Evolutionary conservation across 2,329 filamentous ascomycete genomes (phyloP), one percentile per base, ranked within the genome.

Genomic region (Aureobasidium sp.): DNA sequence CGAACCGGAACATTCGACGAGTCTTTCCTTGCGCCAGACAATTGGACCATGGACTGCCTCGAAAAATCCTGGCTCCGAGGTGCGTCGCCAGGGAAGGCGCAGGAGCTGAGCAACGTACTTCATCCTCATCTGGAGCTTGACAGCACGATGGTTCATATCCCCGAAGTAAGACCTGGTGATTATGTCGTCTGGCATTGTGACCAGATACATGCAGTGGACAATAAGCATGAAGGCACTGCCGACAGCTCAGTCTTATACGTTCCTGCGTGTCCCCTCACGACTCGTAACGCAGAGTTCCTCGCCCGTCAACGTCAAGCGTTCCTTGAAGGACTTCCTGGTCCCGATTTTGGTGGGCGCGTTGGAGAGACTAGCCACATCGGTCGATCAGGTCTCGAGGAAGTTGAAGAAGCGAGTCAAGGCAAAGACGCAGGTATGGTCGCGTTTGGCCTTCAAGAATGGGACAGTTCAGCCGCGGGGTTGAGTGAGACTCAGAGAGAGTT

Each of bases 161-260:
- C 89, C 0, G 74, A 75, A 8, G 86, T 91, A 8, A 77, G 78
- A 48, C 89, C 89, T 0, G 89, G 89, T 1, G 89, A 92, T 70
- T 91, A 86, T 68, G 86, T 95, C 1, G 78, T 84, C 67, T 82
- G 90, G 90, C 90, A 95, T 71, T 93, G 89, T 71, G 57, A 58
- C 17, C 47, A 53, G n/a, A 53, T 53, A 9, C 92, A 97, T 71
- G 85, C 90, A 0, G 92, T 97, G 0, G 92, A 97, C 75, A 86
- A 84, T 66, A 79, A 86, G 1, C 92, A 97, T 71, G 74, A 74
- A 1, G 93, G 92, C 1, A 79, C 75, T 1, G 74, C 77, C 0
- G 92, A 97, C 72, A 91, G 89, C 0, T 91, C 87, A 67, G 92
- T 96, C 0, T 70, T 97, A 63, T 97, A 97, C 69, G 96, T 97